Evolutionary conservation across 345 rosid species (phyloP).

Genomic region (Linum trigynum): DNA sequence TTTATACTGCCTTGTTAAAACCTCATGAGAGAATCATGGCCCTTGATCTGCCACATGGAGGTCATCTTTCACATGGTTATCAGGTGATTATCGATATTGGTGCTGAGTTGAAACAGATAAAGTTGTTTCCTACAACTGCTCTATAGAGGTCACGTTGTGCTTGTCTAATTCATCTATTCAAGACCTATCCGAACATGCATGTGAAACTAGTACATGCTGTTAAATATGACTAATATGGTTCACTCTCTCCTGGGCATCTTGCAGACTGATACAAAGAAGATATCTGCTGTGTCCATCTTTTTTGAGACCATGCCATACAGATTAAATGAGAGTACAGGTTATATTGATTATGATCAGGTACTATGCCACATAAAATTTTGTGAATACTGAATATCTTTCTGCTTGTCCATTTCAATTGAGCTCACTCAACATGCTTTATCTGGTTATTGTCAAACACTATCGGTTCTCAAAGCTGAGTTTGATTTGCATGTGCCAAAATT

Average conservation of each 20-base stretch:
- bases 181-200: too few species aligned
- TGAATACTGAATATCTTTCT: background rate
- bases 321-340: slow-evolving; percentile 81
- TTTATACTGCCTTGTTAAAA: slow-evolving; percentile 71
- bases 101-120: background rate
- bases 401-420: background rate
- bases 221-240: slow-evolving; percentile 1
- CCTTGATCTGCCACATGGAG: slow-evolving; percentile 96
- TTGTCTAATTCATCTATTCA: too few species aligned
- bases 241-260: slow-evolving; percentile 10
- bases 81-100: slow-evolving; percentile 41
- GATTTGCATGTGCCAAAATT: slow-evolving; percentile 13
- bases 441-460: background rate
- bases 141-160: background rate
- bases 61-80: slow-evolving; percentile 98
- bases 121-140: background rate
- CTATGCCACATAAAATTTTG: background rate
- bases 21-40: slow-evolving; percentile 99
- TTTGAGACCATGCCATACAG: slow-evolving; percentile 98
- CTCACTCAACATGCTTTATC: too few species aligned
- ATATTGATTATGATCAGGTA: slow-evolving; percentile 94
- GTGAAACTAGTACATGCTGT: too few species aligned
- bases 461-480: background rate
- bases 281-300: slow-evolving; percentile 91
- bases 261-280: slow-evolving; percentile 93